A percentile compares a stretch with the other conserved stretches of the same genome.
These are phyloP conservation scores for Hanseniaspora osmophila DNA, from an alignment of 805 yeast species.

Conservation along the genomic window DNA sequence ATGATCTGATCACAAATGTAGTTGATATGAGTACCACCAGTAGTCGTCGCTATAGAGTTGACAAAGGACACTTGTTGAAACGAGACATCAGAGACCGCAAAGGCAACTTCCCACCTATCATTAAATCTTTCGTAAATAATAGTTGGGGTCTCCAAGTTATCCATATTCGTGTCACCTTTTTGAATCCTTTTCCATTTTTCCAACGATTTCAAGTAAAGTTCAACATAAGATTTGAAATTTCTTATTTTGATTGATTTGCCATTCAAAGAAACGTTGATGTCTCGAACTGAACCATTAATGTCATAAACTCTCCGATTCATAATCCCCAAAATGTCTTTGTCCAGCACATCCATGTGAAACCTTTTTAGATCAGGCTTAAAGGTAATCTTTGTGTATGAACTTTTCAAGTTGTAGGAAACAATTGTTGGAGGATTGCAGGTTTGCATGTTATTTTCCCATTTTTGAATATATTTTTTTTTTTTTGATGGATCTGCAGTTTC, in stretches of 20 bases:
- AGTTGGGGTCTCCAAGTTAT: slow-evolving; percentile 30
- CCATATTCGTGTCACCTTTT: slow-evolving; percentile 23
- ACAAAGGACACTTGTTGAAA: slow-evolving; percentile 95
- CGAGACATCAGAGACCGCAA: slow-evolving; percentile 78
- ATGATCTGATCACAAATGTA: slow-evolving; percentile 75
- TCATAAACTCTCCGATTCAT: slow-evolving; percentile 89
- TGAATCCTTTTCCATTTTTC: slow-evolving; percentile 29
- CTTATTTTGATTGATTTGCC: slow-evolving; percentile 55
- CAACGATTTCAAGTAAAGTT: slow-evolving; percentile 72
- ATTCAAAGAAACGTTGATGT: slow-evolving; percentile 64
- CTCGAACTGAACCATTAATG: slow-evolving; percentile 83
- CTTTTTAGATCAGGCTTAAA: slow-evolving; percentile 78
- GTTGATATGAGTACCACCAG: slow-evolving; percentile 93
- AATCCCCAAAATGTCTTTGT: slow-evolving; percentile 70
- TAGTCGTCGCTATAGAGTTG: slow-evolving; percentile 91
- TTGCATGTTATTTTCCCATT: slow-evolving; percentile 82
- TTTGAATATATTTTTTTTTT: slow-evolving; percentile 57
- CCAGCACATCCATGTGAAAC: slow-evolving; percentile 75
- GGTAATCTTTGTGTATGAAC: slow-evolving; percentile 74
- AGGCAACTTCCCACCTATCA: slow-evolving; percentile 92
- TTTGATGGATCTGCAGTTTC: slow-evolving; percentile 74
- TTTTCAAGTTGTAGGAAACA: slow-evolving; percentile 28
- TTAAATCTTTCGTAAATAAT: slow-evolving; percentile 69
- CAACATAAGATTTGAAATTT: slow-evolving; percentile 77
- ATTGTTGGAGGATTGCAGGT: slow-evolving; percentile 65